Evolutionary conservation across 1,139 yeast genomes (phyloP), one percentile per base, ranked within the genome.

Genomic region (Zygotorulaspora mrakii): DNA sequence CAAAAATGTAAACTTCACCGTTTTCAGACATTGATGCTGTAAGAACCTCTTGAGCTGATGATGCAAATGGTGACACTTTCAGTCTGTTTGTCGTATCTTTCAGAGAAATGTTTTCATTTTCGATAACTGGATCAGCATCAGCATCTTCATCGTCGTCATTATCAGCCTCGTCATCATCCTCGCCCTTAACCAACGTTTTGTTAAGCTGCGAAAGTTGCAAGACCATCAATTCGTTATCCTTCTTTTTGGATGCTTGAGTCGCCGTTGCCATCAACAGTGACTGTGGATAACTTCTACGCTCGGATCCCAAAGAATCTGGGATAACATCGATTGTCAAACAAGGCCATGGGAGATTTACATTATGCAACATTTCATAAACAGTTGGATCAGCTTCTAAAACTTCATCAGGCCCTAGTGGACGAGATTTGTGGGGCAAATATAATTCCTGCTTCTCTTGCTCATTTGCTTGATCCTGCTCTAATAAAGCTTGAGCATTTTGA

Each of bases 331-430:
- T 72, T 2, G 96, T 86, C 58, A 91, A 70, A 66, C 96, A 88
- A 14, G 99, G 97, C 97, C 98, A 91, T 55, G 95, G 95, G 62
- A 91, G 70, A 61, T 85, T 86, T 47, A 91, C 86, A 57, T 86
- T 86, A 66, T 91, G 99, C 45, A 91, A 71, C 97, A 91, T 89
- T 57, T 91, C 95, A 62, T 94, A 91, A 3, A 91, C 96, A 11
- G 91, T 72, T 40, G 95, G 95, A 66, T 91, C 98, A 1, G 98
- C 96, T 66, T 91, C 97, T 61, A 91, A 73, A 7, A 84, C 94
- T 68, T 91, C 98, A 67, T 88, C 95, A 2, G 95, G 95, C 1
- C 96, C 97, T 50, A 91, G 71, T 4, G 96, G 96, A 54, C 78
- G 80, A 21, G 94, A 82, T 65, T 78, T 75, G 61, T 88, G 95